phyloP scores from a whole-genome alignment of 192 early-diverging fungal species.

The Powellomyces hirtus region DNA sequence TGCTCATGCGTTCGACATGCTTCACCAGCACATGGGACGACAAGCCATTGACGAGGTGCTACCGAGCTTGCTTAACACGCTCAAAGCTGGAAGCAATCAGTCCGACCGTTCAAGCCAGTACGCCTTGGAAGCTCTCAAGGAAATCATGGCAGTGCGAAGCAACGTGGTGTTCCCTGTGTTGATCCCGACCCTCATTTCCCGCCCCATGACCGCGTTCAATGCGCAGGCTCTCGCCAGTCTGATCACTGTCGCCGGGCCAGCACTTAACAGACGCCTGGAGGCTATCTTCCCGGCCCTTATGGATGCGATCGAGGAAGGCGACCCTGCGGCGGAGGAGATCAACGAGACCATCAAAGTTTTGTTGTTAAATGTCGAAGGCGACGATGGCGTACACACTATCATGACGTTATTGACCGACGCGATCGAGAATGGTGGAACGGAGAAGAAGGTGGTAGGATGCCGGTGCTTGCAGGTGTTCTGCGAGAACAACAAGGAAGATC shows the following conservation, averaged over 20 bases:
- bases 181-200: slow-evolving; percentile 88
- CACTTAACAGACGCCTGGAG: slow-evolving; percentile 77
- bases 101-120: slow-evolving; percentile 41
- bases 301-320: slow-evolving; percentile 68
- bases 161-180: slow-evolving; percentile 97
- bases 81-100: slow-evolving; percentile 44
- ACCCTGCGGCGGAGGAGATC: slow-evolving; percentile 66
- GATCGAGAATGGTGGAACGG: slow-evolving; percentile 36
- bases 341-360: slow-evolving; percentile 71
- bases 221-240: slow-evolving; percentile 85
- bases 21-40: slow-evolving; percentile 88
- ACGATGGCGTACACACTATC: slow-evolving; percentile 75
- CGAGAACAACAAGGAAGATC: slow-evolving; percentile 58
- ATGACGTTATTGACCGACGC: slow-evolving; percentile 78
- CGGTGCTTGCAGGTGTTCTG: slow-evolving; percentile 67
- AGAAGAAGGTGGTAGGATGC: slow-evolving; percentile 49
- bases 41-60: slow-evolving; percentile 92
- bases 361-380: slow-evolving; percentile 73
- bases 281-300: slow-evolving; percentile 81
- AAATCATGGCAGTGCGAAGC: slow-evolving; percentile 96
- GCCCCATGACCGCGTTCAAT: slow-evolving; percentile 88
- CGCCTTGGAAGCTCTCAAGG: slow-evolving; percentile 93
- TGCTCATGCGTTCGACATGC: slow-evolving; percentile 90
- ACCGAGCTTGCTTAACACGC: slow-evolving; percentile 80
- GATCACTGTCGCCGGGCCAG: slow-evolving; percentile 84